Evolutionary conservation across 345 rosid genomes (phyloP), one percentile per base, ranked within the genome.

Genomic region (Fremontodendron californicum): DNA sequence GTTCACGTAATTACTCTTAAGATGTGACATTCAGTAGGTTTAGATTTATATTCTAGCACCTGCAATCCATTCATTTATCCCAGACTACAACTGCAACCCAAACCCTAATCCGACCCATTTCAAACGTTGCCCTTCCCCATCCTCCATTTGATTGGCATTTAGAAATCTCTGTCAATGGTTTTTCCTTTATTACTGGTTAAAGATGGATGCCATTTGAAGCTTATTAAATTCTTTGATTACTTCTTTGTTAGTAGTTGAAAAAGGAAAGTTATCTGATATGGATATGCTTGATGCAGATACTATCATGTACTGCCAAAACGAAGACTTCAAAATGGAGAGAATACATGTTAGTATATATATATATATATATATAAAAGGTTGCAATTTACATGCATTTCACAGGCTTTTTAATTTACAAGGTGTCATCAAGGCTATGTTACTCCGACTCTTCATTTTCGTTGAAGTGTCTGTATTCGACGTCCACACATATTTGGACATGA

Each of bases 341-440:
- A 51, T 69, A 16, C 48, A 46, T 51, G 1, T n/a, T 52, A 11
- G 12, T 58, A 60, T 78, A 27, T 71, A 57, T 29, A 63, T 67
- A n/a, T n/a, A n/a, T n/a, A n/a, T n/a, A n/a, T n/a, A n/a, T n/a
- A n/a, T n/a, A n/a, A n/a, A 52, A 67, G 77, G 33, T 35, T 11
- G 45, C 66, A 39, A 42, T 80, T 74, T 77, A 69, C 66, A 39
- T 58, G 75, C 78, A 75, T 83, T 48, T 75, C 35, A 40, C 73
- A 71, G 39, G 57, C 75, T 60, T 45, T 19, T 52, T 37, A 43
- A 25, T 79, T 40, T 82, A 79, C 82, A 73, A 23, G 49, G 65
- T 72, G 71, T 60, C 33, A 71, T 23, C n/a, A 54, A 61, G 71
- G 77, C 0, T 13, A 29, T 61, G 5, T n/a, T n/a, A 13, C 9